These are phyloP conservation scores for Pseudonitzschia delicatissima DNA, from an alignment of 108 stramenopile genomes.

Conservation along the genomic window DNA sequence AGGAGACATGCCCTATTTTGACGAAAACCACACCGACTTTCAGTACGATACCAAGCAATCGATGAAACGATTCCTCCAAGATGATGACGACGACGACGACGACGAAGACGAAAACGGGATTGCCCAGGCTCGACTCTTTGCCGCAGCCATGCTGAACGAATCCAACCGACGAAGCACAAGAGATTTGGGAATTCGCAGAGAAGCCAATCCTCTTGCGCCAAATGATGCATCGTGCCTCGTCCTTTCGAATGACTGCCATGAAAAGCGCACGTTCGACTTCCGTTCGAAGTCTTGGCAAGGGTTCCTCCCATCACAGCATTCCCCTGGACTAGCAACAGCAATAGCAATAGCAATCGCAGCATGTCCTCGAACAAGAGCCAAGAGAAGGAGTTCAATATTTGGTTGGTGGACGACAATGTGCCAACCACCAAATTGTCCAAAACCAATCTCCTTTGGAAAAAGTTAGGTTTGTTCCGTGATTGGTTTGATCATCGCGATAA, in stretches of 20 bases:
- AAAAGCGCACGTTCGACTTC: background rate
- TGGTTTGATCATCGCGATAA: background rate
- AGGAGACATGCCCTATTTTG: background rate
- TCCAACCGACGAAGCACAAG: constrained; percentile 12
- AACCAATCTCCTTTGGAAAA: background rate
- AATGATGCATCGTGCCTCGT: constrained; percentile 8
- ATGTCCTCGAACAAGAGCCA: background rate
- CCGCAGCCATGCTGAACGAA: constrained; percentile 31
- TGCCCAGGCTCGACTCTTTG: constrained; percentile 33
- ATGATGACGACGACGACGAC: background rate
- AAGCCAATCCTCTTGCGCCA: background rate
- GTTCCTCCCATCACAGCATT: too few relatives aligned
- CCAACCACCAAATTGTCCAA: background rate
- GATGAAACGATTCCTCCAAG: background rate
- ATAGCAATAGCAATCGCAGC: background rate
- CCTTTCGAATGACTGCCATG: background rate
- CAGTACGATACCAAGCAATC: background rate
- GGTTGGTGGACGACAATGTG: background rate
- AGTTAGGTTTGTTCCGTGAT: background rate
- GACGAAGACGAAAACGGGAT: constrained; percentile 1
- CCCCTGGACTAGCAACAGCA: background rate
- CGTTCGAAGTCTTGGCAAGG: too few relatives aligned
- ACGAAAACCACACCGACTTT: background rate
- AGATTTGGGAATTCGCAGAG: background rate
- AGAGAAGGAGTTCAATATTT: background rate